These are phyloP conservation scores for Hymenoscyphus infarciens DNA, from an alignment of 2,329 filamentous ascomycete genomes.

Conservation along the genomic window DNA sequence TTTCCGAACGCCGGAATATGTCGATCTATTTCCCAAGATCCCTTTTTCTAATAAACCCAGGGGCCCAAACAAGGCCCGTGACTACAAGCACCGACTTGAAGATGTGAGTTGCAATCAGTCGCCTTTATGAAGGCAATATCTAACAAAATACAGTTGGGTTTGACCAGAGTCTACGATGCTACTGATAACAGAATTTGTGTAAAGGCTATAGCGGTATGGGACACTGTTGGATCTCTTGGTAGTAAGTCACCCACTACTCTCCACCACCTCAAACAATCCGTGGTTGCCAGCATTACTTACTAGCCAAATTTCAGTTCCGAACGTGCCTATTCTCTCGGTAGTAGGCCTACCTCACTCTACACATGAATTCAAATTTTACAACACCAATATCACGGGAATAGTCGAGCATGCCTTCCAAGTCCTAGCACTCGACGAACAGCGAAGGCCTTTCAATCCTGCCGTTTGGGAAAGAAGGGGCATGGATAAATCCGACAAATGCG, in stretches of 20 bases:
- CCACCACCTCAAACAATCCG: neutral
- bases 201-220: constrained; percentile 48
- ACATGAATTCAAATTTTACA: constrained; percentile 40
- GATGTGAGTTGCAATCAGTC: constrained; percentile 26
- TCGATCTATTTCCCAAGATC: constrained; percentile 31
- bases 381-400: constrained; percentile 42
- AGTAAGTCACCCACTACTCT: constrained; percentile 40
- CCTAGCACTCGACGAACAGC: constrained; percentile 47
- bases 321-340: constrained; percentile 38
- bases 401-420: constrained; percentile 49
- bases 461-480: constrained; percentile 37
- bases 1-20: constrained; percentile 36
- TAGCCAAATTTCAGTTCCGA: constrained; percentile 39
- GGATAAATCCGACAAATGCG: constrained; percentile 20
- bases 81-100: constrained; percentile 40
- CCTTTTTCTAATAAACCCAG: constrained; percentile 32
- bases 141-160: constrained; percentile 25
- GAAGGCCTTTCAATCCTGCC: constrained; percentile 39
- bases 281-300: neutral
- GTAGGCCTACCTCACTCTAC: constrained; percentile 37
- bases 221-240: constrained; percentile 40
- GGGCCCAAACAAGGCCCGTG: constrained; percentile 19
- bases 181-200: constrained; percentile 39
- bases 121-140: neutral
- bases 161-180: constrained; percentile 39